Percentiles rank a stretch among this genome's conserved stretches.
Conservation (phyloP, 2,329 filamentous ascomycete genomes). For the Colletotrichum destructivum region DNA sequence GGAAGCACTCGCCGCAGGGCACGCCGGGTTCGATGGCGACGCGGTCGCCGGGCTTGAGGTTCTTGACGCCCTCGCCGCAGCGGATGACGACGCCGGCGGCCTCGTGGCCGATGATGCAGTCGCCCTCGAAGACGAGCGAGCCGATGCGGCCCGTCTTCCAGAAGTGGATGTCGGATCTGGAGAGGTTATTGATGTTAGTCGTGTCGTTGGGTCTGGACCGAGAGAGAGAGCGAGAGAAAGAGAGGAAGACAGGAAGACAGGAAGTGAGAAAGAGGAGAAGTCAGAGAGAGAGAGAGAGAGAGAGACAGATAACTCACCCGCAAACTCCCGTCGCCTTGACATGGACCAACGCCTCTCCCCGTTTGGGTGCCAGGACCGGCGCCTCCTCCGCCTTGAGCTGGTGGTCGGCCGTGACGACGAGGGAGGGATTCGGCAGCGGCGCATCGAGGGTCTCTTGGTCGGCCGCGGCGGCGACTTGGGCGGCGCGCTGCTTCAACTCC, state of each 20-base stretch:
- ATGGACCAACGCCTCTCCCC: constrained; percentile 72
- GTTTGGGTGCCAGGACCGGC: constrained; percentile 67
- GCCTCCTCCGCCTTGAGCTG: constrained; percentile 69
- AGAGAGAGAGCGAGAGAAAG: neutral
- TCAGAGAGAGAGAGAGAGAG: too few species aligned
- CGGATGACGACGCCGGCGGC: constrained; percentile 72
- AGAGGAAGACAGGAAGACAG: fast-evolving
- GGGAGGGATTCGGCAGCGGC: constrained; percentile 65
- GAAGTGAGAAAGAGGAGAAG: too few species aligned
- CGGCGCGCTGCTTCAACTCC: constrained; percentile 12
- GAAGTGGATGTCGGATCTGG: constrained; percentile 77
- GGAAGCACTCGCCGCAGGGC: constrained; percentile 72
- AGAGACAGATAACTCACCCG: constrained; percentile 59
- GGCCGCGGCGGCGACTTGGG: neutral
- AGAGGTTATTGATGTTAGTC: neutral
- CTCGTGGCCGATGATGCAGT: constrained; percentile 78
- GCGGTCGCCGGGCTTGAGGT: constrained; percentile 71
- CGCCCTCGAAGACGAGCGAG: constrained; percentile 71
- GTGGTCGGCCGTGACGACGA: constrained; percentile 74
- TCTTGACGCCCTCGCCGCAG: constrained; percentile 68
- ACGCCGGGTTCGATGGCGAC: constrained; percentile 79
- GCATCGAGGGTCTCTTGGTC: constrained; percentile 44
- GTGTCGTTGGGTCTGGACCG: neutral
- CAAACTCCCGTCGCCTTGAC: constrained; percentile 76
- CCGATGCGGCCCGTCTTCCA: constrained; percentile 78